Evolutionary conservation across 179 eudicot species (phyloP).

Genomic region (Silene noctiflora): DNA sequence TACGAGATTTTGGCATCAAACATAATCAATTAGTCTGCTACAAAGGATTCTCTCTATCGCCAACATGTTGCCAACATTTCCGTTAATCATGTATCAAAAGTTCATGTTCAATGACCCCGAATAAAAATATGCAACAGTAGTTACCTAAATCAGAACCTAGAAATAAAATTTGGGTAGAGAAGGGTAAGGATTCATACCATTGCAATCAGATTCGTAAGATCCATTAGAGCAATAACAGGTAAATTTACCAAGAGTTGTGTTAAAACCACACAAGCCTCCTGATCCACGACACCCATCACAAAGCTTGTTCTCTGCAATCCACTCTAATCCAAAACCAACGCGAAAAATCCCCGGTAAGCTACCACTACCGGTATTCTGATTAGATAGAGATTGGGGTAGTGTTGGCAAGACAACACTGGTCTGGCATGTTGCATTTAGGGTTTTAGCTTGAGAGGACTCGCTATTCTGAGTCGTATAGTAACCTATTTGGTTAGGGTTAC

Average conservation of each 20-base stretch:
- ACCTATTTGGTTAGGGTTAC: background rate
- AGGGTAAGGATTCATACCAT: conserved; percentile 7
- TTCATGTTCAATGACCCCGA: too few species aligned
- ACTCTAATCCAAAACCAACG: background rate
- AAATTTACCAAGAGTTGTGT: background rate
- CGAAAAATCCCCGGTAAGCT: background rate
- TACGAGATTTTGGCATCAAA: too few species aligned
- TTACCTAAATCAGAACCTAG: background rate
- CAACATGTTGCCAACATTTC: too few species aligned
- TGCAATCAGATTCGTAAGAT: background rate
- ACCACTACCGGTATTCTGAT: background rate
- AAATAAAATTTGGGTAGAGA: background rate
- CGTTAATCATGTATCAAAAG: too few species aligned
- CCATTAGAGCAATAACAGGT: conserved; percentile 8
- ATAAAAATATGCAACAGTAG: too few species aligned
- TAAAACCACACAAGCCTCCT: conserved; percentile 13
- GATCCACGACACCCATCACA: conserved; percentile 12
- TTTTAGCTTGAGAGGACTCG: background rate
- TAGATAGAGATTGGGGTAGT: background rate
- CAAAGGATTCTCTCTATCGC: too few species aligned
- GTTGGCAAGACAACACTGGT: background rate
- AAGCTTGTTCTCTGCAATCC: conserved; percentile 16
- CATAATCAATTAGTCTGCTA: too few species aligned
- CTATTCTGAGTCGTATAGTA: background rate
- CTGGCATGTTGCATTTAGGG: background rate